phyloP scores from a whole-genome alignment of 2,329 filamentous ascomycete species.

The Parastagonospora avenae region DNA sequence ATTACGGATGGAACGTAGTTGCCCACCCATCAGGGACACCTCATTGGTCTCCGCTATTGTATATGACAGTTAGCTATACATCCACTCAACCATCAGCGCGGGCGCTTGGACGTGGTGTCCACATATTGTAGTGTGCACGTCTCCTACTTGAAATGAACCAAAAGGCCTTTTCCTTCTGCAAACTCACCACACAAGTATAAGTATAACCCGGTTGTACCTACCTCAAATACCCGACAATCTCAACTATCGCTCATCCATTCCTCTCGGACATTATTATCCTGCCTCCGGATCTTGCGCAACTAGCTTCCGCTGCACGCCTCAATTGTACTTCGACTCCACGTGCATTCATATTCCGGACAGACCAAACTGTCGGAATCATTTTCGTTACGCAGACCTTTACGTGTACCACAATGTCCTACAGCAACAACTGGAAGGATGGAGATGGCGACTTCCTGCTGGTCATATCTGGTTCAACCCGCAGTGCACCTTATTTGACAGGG shows the following conservation, averaged over 20 bases:
- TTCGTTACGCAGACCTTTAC: not conserved
- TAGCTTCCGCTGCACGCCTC: not conserved
- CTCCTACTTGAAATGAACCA: not conserved
- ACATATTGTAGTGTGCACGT: not conserved
- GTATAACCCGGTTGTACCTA: not conserved
- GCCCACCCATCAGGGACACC: too few species aligned
- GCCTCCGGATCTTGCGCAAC: not conserved
- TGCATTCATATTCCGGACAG: not conserved
- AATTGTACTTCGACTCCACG: not conserved
- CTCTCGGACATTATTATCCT: not conserved
- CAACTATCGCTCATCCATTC: not conserved
- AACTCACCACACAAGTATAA: not conserved
- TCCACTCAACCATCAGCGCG: not conserved
- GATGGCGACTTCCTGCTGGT: slow-evolving; percentile 39
- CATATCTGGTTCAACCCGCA: slow-evolving; percentile 29
- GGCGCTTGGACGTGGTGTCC: not conserved
- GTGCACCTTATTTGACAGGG: slow-evolving; percentile 33
- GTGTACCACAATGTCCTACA: slow-evolving; percentile 14
- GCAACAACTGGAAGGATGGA: slow-evolving; percentile 18
- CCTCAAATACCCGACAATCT: too few species aligned
- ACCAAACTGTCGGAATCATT: not conserved
- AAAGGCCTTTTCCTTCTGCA: not conserved
- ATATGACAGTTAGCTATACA: not conserved
- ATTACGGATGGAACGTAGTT: too few species aligned
- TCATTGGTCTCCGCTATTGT: too few species aligned